phyloP scores from a whole-genome alignment of 768 basidiomycete genomes.

The Dioszegia hungarica region DNA sequence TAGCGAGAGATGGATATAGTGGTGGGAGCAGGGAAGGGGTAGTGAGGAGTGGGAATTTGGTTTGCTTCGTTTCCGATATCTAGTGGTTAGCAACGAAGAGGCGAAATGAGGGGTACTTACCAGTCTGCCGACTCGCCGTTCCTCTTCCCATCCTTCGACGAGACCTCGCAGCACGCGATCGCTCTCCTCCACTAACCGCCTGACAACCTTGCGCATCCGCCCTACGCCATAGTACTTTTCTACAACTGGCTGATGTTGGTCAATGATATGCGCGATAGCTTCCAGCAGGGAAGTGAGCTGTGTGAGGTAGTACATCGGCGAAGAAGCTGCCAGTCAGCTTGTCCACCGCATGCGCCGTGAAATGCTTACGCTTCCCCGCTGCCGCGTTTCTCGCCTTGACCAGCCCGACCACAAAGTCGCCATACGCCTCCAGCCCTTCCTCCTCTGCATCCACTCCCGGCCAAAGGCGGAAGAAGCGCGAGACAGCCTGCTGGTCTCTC shows the following conservation, averaged over 20 bases:
- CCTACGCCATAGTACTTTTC: conserved; percentile 94
- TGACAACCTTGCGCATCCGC: conserved; percentile 75
- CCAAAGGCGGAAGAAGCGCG: conserved; percentile 94
- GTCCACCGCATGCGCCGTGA: conserved; percentile 8
- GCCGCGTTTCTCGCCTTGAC: conserved; percentile 60
- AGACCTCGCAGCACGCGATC: conserved; percentile 74
- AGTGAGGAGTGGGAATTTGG: conserved; percentile 35
- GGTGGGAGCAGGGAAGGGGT: conserved; percentile 38
- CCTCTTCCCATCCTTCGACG: conserved; percentile 84
- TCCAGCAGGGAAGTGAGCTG: conserved; percentile 88
- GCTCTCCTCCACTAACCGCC: conserved; percentile 71
- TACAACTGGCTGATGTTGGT: conserved; percentile 94
- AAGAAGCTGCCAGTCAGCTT: conserved; percentile 61
- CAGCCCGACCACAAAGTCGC: conserved; percentile 84
- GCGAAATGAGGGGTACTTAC: conserved; percentile 17
- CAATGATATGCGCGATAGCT: conserved; percentile 88
- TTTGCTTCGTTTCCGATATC: conserved; percentile 50
- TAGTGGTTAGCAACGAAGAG: conserved; percentile 2
- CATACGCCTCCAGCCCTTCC: conserved; percentile 87
- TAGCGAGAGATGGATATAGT: conserved; percentile 30
- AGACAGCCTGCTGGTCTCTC: conserved; percentile 79
- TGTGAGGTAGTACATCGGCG: conserved; percentile 85
- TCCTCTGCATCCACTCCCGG: conserved; percentile 89
- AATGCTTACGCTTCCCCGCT: conserved; percentile 75
- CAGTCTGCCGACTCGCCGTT: conserved; percentile 66